phyloP scores from a whole-genome alignment of 805 yeast genomes.

The Sugiyamaella mastotermitis region DNA sequence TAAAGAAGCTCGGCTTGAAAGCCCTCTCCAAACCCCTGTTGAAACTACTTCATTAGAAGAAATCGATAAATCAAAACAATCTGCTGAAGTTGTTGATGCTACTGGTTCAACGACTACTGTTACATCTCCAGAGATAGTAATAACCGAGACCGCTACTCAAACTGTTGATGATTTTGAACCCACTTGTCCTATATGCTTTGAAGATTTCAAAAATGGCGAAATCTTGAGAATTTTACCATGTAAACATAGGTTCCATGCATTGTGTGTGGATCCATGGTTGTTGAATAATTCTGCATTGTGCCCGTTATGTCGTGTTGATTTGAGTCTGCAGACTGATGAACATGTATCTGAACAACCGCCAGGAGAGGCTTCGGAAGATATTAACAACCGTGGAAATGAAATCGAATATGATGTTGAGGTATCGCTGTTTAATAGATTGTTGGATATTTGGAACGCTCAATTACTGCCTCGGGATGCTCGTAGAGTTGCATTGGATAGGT shows the following conservation, averaged over 20 bases:
- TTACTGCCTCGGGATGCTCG: constrained; percentile 26
- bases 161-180: constrained; percentile 8
- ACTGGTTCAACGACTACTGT: not conserved
- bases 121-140: not conserved
- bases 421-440: constrained; percentile 22
- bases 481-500: constrained; percentile 22
- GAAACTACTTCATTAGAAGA: not conserved
- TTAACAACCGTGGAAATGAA: constrained; percentile 8
- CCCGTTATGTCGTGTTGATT: constrained; percentile 77
- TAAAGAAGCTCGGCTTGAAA: not conserved
- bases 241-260: constrained; percentile 77
- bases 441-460: constrained; percentile 29
- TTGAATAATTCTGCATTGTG: constrained; percentile 70
- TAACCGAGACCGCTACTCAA: not conserved
- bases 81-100: not conserved
- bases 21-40: not conserved
- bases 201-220: constrained; percentile 57
- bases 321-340: constrained; percentile 21
- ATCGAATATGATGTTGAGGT: constrained; percentile 18
- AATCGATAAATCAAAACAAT: not conserved
- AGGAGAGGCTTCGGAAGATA: constrained; percentile 5
- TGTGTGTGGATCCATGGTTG: constrained; percentile 80
- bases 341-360: constrained; percentile 19
- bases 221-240: constrained; percentile 62
- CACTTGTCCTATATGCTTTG: constrained; percentile 76